Conservation (phyloP, 2,329 filamentous ascomycete species). For the Cryphonectria carpinicola region DNA sequence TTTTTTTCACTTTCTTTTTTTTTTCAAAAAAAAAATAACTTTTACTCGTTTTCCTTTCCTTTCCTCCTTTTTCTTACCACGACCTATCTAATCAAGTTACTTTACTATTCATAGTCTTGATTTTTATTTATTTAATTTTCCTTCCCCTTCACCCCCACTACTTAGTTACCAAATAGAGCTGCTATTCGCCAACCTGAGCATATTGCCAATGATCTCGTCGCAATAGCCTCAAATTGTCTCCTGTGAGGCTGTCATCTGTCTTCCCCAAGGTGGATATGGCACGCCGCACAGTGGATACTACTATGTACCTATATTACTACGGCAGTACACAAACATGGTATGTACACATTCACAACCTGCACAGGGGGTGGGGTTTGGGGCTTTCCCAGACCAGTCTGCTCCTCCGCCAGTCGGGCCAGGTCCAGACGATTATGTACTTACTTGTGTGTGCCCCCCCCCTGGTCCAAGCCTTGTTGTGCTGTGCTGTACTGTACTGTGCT, state of each 20-base stretch:
- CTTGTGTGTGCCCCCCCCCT: too few relatives aligned
- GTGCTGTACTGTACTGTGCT: neutral
- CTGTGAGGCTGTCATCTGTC: neutral
- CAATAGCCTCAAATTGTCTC: constrained; percentile 2
- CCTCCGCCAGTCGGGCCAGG: neutral
- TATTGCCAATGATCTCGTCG: constrained; percentile 6
- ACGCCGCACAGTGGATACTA: neutral
- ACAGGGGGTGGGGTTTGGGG: too few relatives aligned
- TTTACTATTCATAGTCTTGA: neutral
- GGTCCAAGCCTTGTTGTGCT: neutral
- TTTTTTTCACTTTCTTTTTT: neutral
- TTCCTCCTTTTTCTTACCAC: neutral
- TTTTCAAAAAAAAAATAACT: neutral
- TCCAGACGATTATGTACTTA: neutral
- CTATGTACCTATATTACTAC: neutral
- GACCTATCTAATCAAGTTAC: neutral
- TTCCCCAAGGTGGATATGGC: neutral
- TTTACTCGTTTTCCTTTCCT: too few relatives aligned
- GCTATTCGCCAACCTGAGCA: neutral
- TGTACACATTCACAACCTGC: neutral
- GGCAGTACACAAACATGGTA: neutral
- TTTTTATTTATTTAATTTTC: neutral
- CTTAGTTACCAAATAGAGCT: neutral
- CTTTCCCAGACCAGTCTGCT: neutral
- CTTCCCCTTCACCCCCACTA: neutral